A percentile compares a stretch with the other conserved stretches of the same genome.
Conservation (phyloP, 495 filamentous ascomycete genomes). For the Penicillium dipodomyicola region DNA sequence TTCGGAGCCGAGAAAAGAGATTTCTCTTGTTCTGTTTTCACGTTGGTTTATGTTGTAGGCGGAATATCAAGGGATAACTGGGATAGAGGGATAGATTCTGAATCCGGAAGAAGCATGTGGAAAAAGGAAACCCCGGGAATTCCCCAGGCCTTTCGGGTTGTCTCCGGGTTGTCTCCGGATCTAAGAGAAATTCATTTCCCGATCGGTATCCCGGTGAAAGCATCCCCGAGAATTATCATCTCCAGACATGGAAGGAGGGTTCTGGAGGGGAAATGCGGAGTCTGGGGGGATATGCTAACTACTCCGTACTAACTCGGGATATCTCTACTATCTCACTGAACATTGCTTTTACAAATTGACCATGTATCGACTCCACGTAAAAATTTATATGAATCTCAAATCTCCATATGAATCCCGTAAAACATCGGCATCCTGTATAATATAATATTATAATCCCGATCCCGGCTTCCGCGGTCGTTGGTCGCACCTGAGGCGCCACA, state of each 20-base stretch:
- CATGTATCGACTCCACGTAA: no score
- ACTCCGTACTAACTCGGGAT: neutral
- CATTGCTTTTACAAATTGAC: no score
- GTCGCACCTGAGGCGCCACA: conserved; percentile 6
- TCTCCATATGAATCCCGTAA: neutral
- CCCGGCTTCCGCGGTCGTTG: conserved; percentile 4
- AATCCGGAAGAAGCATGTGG: conserved; percentile 12
- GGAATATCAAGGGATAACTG: neutral
- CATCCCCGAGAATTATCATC: conserved; percentile 5
- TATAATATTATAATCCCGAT: neutral
- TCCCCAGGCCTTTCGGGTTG: conserved; percentile 25
- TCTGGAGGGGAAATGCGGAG: conserved; percentile 24
- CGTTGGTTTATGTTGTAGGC: no score
- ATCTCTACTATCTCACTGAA: neutral
- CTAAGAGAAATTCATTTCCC: conserved; percentile 15
- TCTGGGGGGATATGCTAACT: conserved; percentile 10
- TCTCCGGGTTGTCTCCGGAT: conserved; percentile 2
- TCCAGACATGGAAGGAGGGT: conserved; percentile 1
- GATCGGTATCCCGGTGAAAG: conserved; percentile 24
- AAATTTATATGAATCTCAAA: neutral
- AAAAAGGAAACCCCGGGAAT: conserved; percentile 9
- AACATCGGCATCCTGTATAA: conserved; percentile 2
- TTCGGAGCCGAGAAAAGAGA: conserved; percentile 10
- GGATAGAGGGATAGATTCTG: conserved; percentile 5
- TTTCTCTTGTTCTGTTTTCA: neutral